Base-by-base conservation (phyloP, 305 asterid genomes). In the Solanum aculeatissimum region DNA sequence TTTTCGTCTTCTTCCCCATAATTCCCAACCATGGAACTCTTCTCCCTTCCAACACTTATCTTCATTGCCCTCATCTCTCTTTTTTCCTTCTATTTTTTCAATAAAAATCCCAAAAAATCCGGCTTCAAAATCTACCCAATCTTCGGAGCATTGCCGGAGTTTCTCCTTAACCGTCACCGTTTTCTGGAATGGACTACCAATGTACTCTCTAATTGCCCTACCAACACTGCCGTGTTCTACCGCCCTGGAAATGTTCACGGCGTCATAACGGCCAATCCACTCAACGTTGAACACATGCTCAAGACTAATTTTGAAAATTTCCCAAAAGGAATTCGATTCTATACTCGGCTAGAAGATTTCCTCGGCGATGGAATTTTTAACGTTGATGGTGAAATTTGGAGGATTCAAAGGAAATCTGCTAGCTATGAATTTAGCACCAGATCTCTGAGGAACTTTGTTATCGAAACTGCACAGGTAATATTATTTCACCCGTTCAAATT, bases 221-320 rank as follows among this genome's bases (percentile, higher is more conserved):
- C 91, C 87, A 85, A 89, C 87, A 88, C 94, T 80, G 80, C 98
- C 83, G 90, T 89, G 13, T 92, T 94, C 91, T 87, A 43, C 88
- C 95, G 95, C 32, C 98, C 97, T 12, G 98, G 98, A 4, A 91
- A 86, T 6, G 83, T 93, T 47, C 92, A 92, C 86, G 97, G 98
- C 65, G 84, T 94, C 87, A 84, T 93, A 70, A 93, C 94, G 7
- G 93, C 98, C 8, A 94, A 92, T 72, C 95, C 98, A 0, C 86
- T 54, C 19, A 47, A 90, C 40, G 95, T 94, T 6, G 95, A 94
- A 71, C 90, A 93, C 89, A 90, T 94, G 90, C 90, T 94, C 3
- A 94, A 90, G 42, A 70, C 94, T 66, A 90, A 92, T 82, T 94
- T 93, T 81, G 90, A 93, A 4, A 92, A 94, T 84, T 93, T 86